Conservation (phyloP, 2,329 filamentous ascomycete species). For the Calonectria pseudoreteaudii region DNA sequence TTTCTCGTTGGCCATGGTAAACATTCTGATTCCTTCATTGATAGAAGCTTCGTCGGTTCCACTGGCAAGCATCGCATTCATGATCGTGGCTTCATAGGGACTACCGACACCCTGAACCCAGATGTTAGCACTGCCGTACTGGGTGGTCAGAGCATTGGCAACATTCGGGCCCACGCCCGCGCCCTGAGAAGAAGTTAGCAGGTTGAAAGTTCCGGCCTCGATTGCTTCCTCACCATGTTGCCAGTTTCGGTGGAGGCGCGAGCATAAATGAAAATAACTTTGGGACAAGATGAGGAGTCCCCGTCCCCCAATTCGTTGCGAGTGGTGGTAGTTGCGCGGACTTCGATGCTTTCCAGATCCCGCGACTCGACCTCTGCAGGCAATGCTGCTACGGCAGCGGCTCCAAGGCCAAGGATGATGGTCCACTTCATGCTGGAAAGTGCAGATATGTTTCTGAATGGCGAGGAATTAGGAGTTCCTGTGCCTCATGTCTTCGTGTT, state of each 20-base stretch:
- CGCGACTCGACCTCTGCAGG: not conserved
- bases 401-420: not conserved
- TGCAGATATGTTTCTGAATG: not conserved
- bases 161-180: conserved; percentile 37
- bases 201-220: too few species aligned
- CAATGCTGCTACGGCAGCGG: not conserved
- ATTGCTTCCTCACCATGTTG: conserved; percentile 46
- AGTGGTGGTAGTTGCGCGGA: conserved; percentile 9
- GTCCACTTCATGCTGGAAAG: not conserved
- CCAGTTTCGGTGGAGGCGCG: conserved; percentile 50
- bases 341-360: not conserved
- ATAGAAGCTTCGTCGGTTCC: conserved; percentile 52
- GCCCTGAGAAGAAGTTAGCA: not conserved
- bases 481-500: too few species aligned
- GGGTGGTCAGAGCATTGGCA: conserved; percentile 39
- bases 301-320: conserved; percentile 43
- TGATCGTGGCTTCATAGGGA: conserved; percentile 49
- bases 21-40: conserved; percentile 52
- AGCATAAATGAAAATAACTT: conserved; percentile 51
- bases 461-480: not conserved
- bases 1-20: conserved; percentile 51
- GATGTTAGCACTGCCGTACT: conserved; percentile 39
- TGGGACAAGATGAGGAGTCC: conserved; percentile 44
- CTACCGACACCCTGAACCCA: conserved; percentile 58
- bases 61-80: conserved; percentile 48